Evolutionary conservation across 208 protist species (phyloP).

Genomic region (Strigomonas oncopelti): DNA sequence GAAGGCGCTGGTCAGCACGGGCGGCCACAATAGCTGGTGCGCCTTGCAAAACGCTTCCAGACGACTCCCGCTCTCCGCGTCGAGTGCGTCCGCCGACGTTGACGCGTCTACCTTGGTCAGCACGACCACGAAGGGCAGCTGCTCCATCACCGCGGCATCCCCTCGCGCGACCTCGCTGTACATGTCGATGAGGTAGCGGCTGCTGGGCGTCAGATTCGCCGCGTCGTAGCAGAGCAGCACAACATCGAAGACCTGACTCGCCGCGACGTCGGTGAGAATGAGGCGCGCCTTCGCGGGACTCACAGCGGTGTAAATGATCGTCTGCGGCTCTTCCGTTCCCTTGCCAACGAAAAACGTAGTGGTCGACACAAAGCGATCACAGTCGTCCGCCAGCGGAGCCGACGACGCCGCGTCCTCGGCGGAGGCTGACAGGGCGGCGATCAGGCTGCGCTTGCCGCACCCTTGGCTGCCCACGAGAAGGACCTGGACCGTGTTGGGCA

Average conservation of each 20-base stretch:
- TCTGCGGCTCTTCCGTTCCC: constrained; percentile 13
- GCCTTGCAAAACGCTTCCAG: constrained; percentile 36
- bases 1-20: constrained; percentile 63
- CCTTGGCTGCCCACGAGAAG: constrained; percentile 50
- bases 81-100: not conserved
- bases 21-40: constrained; percentile 76
- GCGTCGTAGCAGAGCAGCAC: constrained; percentile 81
- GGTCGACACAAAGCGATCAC: constrained; percentile 6
- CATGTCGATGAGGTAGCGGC: constrained; percentile 37
- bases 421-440: constrained; percentile 36
- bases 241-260: constrained; percentile 66
- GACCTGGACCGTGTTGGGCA: constrained; percentile 77
- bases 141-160: constrained; percentile 16
- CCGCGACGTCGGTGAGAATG: constrained; percentile 44
- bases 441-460: constrained; percentile 55
- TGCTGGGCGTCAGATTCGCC: constrained; percentile 30
- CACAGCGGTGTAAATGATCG: constrained; percentile 57
- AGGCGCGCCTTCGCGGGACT: constrained; percentile 26
- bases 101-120: constrained; percentile 71
- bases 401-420: constrained; percentile 3
- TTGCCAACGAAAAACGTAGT: constrained; percentile 4
- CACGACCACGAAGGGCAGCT: constrained; percentile 74
- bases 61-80: constrained; percentile 7
- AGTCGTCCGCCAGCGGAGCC: not conserved
- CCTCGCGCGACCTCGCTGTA: constrained; percentile 23